These are phyloP conservation scores for Volvox reticuliferus DNA, from an alignment of 139 green algal species.

Conservation along the genomic window DNA sequence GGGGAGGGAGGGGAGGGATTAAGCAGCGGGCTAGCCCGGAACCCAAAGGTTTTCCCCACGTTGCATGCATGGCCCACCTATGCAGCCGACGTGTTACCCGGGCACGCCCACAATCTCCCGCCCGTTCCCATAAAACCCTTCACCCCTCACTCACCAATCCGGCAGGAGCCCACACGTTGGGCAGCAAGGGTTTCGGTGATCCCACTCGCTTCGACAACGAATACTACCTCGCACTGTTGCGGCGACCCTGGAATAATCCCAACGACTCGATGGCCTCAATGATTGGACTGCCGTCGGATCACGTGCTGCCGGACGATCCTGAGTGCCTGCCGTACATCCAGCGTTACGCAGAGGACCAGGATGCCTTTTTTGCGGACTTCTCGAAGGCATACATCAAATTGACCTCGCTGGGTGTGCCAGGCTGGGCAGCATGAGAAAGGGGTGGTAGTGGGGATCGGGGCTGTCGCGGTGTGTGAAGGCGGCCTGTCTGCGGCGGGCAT, in stretches of 20 bases:
- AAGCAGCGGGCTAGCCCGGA: no score
- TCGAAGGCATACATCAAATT: constrained; percentile 73
- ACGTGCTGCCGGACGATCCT: constrained; percentile 84
- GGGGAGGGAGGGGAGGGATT: no score
- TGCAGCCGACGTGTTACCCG: no score
- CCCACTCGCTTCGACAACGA: constrained; percentile 92
- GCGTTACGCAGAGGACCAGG: constrained; percentile 77
- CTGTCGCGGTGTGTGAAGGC: no score
- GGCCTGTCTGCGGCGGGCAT: no score
- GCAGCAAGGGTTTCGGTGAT: constrained; percentile 94
- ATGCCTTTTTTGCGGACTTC: constrained; percentile 84
- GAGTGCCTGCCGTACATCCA: constrained; percentile 50
- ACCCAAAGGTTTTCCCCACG: no score
- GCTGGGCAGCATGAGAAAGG: background rate
- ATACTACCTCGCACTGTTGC: constrained; percentile 89
- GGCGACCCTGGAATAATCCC: constrained; percentile 77
- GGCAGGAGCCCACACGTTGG: constrained; percentile 54
- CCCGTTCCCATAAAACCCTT: background rate
- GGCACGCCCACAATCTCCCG: background rate
- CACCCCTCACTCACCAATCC: background rate
- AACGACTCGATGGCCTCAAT: constrained; percentile 74
- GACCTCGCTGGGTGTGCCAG: constrained; percentile 58
- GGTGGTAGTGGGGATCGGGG: background rate
- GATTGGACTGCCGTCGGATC: constrained; percentile 90
- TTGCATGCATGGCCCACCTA: no score